Percentiles rank a stretch among this genome's conserved stretches.
Conservation (phyloP, 108 stramenopile species). For the Nitzschia palea region DNA sequence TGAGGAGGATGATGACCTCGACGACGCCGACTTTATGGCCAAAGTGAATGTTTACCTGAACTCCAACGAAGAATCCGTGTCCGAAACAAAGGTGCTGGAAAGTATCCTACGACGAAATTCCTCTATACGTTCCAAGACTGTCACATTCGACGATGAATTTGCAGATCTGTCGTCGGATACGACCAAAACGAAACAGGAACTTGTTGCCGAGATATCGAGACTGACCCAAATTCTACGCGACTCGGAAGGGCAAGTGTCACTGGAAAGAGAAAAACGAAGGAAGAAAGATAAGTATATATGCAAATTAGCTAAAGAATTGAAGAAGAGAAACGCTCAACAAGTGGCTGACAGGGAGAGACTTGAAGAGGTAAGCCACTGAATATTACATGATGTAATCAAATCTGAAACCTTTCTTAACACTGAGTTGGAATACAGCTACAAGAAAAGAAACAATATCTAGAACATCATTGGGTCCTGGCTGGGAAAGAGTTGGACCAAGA, state of each 20-base stretch:
- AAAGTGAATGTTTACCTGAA: constrained; percentile 2
- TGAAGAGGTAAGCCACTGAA: constrained; percentile 23
- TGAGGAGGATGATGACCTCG: background rate
- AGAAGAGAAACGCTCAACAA: constrained; percentile 13
- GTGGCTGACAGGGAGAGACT: constrained; percentile 12
- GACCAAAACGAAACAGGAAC: constrained; percentile 11
- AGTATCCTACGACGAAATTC: background rate
- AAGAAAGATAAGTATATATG: constrained; percentile 31
- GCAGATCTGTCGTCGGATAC: constrained; percentile 15
- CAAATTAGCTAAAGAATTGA: constrained; percentile 34
- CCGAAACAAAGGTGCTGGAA: background rate
- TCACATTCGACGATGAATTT: constrained; percentile 19
- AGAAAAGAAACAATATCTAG: constrained; percentile 25
- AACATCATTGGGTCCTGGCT: constrained; percentile 34
- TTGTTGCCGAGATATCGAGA: constrained; percentile 16
- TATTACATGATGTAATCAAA: background rate
- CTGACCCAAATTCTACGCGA: constrained; percentile 16
- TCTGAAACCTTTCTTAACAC: background rate
- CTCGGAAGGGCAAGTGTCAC: background rate
- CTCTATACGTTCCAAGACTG: background rate
- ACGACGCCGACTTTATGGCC: constrained; percentile 4
- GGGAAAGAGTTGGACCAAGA: constrained; percentile 33
- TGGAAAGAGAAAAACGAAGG: constrained; percentile 27
- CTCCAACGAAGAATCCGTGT: background rate
- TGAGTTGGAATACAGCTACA: constrained; percentile 6